Conservation (phyloP, 2,329 filamentous ascomycete species). For the Exophiala viscosa region DNA sequence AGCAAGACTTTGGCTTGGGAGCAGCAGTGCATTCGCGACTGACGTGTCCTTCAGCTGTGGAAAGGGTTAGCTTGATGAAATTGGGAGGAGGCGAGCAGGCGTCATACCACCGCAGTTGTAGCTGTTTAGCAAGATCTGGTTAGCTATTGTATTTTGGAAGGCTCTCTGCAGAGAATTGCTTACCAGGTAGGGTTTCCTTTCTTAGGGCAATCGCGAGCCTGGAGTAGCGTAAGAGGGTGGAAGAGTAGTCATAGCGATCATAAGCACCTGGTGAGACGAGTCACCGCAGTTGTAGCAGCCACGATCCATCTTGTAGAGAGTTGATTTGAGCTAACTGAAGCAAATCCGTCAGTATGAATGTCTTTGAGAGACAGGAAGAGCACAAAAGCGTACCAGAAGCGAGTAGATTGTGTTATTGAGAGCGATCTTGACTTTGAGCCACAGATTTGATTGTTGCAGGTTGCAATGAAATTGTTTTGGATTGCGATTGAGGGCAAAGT, state of each 20-base stretch:
- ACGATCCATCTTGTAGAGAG: constrained; percentile 46
- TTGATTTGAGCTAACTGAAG: background rate
- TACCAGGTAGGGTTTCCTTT: constrained; percentile 79
- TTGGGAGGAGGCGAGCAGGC: constrained; percentile 7
- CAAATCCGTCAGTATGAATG: background rate
- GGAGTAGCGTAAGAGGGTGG: constrained; percentile 24
- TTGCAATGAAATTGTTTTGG: no score
- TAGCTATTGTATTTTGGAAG: constrained; percentile 18
- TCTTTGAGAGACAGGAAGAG: background rate
- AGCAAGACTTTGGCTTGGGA: constrained; percentile 75
- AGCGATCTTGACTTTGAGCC: no score
- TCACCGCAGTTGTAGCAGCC: constrained; percentile 57
- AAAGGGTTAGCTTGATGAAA: constrained; percentile 5
- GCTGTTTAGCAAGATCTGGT: constrained; percentile 44
- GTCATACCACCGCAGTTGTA: constrained; percentile 75
- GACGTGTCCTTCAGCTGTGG: constrained; percentile 65
- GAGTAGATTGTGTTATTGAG: no score
- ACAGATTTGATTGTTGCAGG: no score
- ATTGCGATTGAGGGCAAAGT: no score
- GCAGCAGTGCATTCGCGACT: constrained; percentile 88
- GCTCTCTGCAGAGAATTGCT: constrained; percentile 36
- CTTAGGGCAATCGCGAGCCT: constrained; percentile 84
- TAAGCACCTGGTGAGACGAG: constrained; percentile 25
- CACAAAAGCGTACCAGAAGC: background rate
- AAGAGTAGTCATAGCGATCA: constrained; percentile 8